Evolutionary conservation across 2,329 filamentous ascomycete species (phyloP), one percentile per base, ranked within the genome.

Genomic region (Dichotomopilus funicola): DNA sequence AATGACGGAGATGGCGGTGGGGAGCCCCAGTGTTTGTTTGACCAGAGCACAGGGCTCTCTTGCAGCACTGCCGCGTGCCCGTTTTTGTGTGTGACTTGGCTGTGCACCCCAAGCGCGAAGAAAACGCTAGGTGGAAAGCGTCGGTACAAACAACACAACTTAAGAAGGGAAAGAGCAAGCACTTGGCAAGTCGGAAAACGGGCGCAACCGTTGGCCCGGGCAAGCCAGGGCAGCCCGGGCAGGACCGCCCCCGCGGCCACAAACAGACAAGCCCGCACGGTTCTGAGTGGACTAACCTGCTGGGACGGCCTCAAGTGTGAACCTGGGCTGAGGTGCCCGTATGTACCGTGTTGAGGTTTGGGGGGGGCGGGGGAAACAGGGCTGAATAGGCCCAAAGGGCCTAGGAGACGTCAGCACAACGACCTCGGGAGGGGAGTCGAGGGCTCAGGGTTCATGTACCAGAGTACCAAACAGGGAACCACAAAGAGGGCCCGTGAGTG

Each of bases 1-100:
- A 49, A 57, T 57, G 57, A 57, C 54, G 54, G 43, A 51, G 52
- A 43, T 38, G 49, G 51, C 52, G 52, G 51, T 50, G 57, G 49
- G 49, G 55, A 43, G 46, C 31, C 37, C 47, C 42, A 31, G 51
- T 59, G 48, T 50, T 27, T 27, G 19, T 27, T 51, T 41, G 52
- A 45, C 33, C 31, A 31, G 9, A 35, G 38, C 34, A 41, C 33
- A 31, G 12, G 47, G 19, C 19, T 27, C 19, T 27, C 19, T 27
- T 13, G 31, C 43, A 11, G 34, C 38, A 33, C 34, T 37, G 37
- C 37, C 47, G 13, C 37, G 33, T 35, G 46, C 40, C 6, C 48
- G 51, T 41, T 47, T 49, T 43, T 49, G 37, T 10, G 38, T 46
- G 46, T 35, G 31, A 42, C 46, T 41, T 13, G 46, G 47, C 45